These are phyloP conservation scores for Meyerozyma carpophila DNA, from an alignment of 1,139 yeast species.

Conservation along the genomic window DNA sequence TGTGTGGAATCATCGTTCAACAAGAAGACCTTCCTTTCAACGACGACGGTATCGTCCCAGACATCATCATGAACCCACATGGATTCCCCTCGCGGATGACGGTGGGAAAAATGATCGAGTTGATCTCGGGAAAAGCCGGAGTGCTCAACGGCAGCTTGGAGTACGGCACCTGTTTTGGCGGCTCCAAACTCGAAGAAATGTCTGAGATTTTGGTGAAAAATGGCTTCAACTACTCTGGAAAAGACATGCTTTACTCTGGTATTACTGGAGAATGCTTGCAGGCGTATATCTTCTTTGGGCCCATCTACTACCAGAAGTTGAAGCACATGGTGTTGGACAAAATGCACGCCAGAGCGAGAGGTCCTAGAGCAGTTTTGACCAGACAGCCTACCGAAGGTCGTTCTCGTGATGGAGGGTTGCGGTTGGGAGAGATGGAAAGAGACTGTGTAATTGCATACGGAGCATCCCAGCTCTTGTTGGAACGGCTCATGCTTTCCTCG, in stretches of 20 bases:
- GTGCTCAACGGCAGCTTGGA: constrained; percentile 87
- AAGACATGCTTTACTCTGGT: constrained; percentile 97
- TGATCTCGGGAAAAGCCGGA: constrained; percentile 96
- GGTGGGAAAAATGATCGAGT: constrained; percentile 96
- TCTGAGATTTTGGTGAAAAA: constrained; percentile 84
- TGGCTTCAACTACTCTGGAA: constrained; percentile 93
- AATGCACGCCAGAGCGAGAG: constrained; percentile 99
- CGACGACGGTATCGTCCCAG: constrained; percentile 87
- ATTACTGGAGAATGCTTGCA: constrained; percentile 96
- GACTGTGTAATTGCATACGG: constrained; percentile 99
- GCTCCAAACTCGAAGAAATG: constrained; percentile 93
- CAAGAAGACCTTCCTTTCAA: constrained; percentile 96
- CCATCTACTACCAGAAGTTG: constrained; percentile 94
- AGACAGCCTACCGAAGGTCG: constrained; percentile 99
- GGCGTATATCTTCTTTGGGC: constrained; percentile 97
- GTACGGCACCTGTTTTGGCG: constrained; percentile 98
- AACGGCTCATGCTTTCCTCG: constrained; percentile 92
- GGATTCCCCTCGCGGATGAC: constrained; percentile 99
- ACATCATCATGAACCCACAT: constrained; percentile 97
- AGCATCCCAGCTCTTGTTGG: constrained; percentile 90
- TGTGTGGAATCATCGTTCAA: constrained; percentile 94
- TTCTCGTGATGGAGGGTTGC: constrained; percentile 97
- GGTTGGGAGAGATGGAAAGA: constrained; percentile 99
- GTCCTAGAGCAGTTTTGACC: constrained; percentile 96
- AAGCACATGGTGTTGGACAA: constrained; percentile 99